phyloP scores from a whole-genome alignment of 106 monocot species.

The Posidonia australis region DNA sequence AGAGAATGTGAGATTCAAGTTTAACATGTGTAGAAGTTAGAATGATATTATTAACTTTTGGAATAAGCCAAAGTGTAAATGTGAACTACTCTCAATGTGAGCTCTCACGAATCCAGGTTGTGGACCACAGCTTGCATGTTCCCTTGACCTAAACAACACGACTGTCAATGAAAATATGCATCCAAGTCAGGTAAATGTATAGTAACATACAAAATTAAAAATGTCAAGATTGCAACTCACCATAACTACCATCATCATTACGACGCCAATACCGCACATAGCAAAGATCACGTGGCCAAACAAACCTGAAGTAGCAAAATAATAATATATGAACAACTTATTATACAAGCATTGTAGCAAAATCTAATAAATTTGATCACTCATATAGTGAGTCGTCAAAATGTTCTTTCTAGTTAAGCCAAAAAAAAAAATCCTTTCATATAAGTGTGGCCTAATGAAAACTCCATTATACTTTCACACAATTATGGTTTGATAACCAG shows the following conservation, averaged over 20 bases:
- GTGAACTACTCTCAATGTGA: conserved; percentile 66
- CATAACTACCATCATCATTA: conserved; percentile 99
- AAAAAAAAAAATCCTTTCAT: no score
- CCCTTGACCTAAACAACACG: conserved; percentile 83
- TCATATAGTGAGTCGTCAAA: no score
- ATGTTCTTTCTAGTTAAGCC: no score
- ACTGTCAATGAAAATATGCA: conserved; percentile 38
- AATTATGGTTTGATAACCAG: no score
- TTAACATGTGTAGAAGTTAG: neutral
- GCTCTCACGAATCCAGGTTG: conserved; percentile 91
- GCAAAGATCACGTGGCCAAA: conserved; percentile 98
- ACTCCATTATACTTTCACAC: no score
- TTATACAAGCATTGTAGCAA: no score
- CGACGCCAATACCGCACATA: conserved; percentile 96
- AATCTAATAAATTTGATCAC: no score
- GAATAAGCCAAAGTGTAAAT: neutral
- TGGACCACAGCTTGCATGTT: conserved; percentile 58
- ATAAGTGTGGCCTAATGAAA: no score
- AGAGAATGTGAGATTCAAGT: no score
- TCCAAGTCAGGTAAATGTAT: neutral
- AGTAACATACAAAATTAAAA: neutral
- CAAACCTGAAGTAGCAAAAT: conserved; percentile 34
- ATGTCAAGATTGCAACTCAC: conserved; percentile 16
- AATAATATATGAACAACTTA: neutral
- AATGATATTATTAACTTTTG: neutral